Evolutionary conservation across 768 basidiomycete species (phyloP), one percentile per base, ranked within the genome.

Genomic region (Nidularia sp.): DNA sequence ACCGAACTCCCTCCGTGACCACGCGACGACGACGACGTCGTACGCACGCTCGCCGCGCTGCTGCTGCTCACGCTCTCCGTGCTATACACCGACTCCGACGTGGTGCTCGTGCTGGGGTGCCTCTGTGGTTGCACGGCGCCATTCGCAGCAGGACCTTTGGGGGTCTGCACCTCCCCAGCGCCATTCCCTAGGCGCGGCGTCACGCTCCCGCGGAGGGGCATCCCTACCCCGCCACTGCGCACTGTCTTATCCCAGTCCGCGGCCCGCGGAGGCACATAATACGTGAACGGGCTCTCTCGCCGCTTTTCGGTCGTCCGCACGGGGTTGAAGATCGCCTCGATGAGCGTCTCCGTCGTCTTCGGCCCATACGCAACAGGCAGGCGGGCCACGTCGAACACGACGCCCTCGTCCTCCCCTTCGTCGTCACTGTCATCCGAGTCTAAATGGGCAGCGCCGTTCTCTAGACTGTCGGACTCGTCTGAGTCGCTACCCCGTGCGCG

Each of bases 251-350:
- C 25, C 25, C 25, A 29, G 25, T 41, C 39, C 15, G 10, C 39
- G 39, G 39, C 15, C 3, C 15, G 39, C 12, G 39, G 34, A 2
- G 34, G 25, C 13, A 49, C 29, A 35, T 32, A 25, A 42, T 47
- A 35, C 45, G 45, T 47, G 39, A 45, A 43, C 45, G 51, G 34
- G 34, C 34, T 39, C 48, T 45, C 53, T 48, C 45, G 33, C 41
- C 34, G 31, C 22, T 49, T 42, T 25, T 34, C 25, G 51, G 5
- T 33, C 53, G 13, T 25, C 53, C 52, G 76, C 1, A 75, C 74
- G 1, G 90, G 89, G 58, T 92, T 92, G 63, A 92, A 92, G 25
- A 92, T 64, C 4, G 86, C 83, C 51, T 92, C 90, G 61, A 91
- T 90, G 41, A 92, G 74, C 35, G 74, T 73, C 62, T 88, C 88